Evolutionary conservation across 805 yeast genomes (phyloP), one percentile per base, ranked within the genome.

Genomic region (Geotrichum ghanense): DNA sequence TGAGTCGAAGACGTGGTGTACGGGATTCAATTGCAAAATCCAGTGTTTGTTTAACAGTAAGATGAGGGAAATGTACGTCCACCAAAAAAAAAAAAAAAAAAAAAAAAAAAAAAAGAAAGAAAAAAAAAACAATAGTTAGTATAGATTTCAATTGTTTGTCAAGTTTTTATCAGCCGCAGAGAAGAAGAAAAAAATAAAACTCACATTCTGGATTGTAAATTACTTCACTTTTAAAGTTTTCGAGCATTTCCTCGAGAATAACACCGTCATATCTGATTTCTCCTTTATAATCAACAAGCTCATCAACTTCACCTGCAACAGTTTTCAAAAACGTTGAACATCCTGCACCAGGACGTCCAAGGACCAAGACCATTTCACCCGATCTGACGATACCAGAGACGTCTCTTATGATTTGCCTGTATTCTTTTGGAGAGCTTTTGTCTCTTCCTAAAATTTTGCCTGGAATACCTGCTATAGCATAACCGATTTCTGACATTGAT

Each of bases 341-440:
- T 42, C 92, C 92, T 22, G 90, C 80, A 55, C 90, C 88, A 1
- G 90, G 88, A 51, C 82, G 73, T 45, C 84, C 86, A 31, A 80
- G 62, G 3, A 82, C 88, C 43, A 82, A 65, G 24, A 78, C 71
- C 78, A 81, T 73, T 55, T 81, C 87, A 53, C 88, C 87, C 1
- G 83, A 74, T 45, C 69, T 66, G 7, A 76, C 75, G 19, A 68
- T 52, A 9, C 56, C 56, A 31, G 55, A 51, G 41, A 58, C 50
- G 47, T 64, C 53, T 25, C 53, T 27, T 44, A 59, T 53, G 46
- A 59, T 42, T 46, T 58, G 46, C 12, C 63, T 48, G 16, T 31
- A 31, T 31, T 31, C 19, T 5, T 9, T 9, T 22, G 50, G 41
- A n/a, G 51, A 42, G 19, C 44, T 41, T 21, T 45, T 41, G 9